Base-by-base conservation (phyloP, 2,329 filamentous ascomycete genomes). In the Onygenales sp. region DNA sequence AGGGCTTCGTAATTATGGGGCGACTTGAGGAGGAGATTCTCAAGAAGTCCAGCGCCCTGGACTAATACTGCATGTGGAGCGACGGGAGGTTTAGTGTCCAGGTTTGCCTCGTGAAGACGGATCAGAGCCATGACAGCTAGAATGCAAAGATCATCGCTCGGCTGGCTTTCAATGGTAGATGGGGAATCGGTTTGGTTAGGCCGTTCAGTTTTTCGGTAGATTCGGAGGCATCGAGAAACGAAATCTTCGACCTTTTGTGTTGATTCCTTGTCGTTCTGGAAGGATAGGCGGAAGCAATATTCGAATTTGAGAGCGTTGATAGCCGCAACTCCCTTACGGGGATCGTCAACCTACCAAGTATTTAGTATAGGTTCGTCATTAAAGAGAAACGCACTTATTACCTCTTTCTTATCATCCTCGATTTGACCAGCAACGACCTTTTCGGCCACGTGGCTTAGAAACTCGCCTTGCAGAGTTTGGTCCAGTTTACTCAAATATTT, bases 1-100 rank as follows among this genome's bases (percentile, higher is more conserved):
- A 74, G 63, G 6, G 72, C 69, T 53, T 72, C 65, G 51, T 76
- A 77, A 51, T 75, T 75, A 55, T 76, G 73, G 10, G 71, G 71
- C 13, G 72, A 76, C 54, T 71, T 67, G 17, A 64, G 53, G 7
- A 73, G 55, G 6, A 74, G 62, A 51, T 64, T 64, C 50, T 74
- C 70, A 33, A 75, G 55, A 31, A 75, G 67, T 7, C 60, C 67
- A 42, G 66, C 64, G 33, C 67, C 66, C 51, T 57, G 57, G 33
- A 58, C 63, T 21, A 75, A 59, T 46, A 63, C 60, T 21, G 63
- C 58, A 44, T 63, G 64, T 10, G 63, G 60, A 11, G 63, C 43
- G 11, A 61, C 56, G 21, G 59, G 54, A 38, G 60, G 55, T 10
- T 55, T 55, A 13, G 59, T 57, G 7, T 54, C 57, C 36, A 53